phyloP scores from a whole-genome alignment of 306 rosid genomes.

The Parietaria judaica region DNA sequence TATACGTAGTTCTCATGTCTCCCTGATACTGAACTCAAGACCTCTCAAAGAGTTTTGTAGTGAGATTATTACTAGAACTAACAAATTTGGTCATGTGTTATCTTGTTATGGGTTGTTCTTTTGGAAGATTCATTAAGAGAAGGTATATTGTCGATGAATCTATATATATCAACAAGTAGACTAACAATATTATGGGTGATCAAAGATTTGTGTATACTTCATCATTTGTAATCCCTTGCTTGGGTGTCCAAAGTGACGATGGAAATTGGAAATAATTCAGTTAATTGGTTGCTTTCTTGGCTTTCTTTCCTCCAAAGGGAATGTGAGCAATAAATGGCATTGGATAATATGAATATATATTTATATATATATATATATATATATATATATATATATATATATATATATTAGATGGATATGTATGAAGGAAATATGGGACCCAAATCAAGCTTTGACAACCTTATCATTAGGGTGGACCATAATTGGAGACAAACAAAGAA shows the following conservation, averaged over 20 bases:
- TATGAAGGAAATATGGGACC: slow-evolving; percentile 2
- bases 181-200: too few relatives aligned
- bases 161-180: too few relatives aligned
- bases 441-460: slow-evolving; percentile 9
- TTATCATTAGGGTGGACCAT: background rate
- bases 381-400: background rate
- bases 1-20: too few relatives aligned
- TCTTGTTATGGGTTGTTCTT: too few relatives aligned
- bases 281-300: slow-evolving; percentile 3
- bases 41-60: too few relatives aligned
- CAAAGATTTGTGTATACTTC: too few relatives aligned
- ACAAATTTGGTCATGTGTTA: too few relatives aligned
- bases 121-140: too few relatives aligned
- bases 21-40: too few relatives aligned
- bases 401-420: slow-evolving; percentile 4
- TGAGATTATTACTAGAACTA: too few relatives aligned
- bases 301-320: background rate
- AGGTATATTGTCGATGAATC: too few relatives aligned
- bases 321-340: slow-evolving; percentile 5
- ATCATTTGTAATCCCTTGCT: background rate
- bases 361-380: background rate
- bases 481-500: slow-evolving; percentile 4
- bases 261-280: slow-evolving; percentile 5
- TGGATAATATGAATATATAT: background rate
- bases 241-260: slow-evolving; percentile 4